Conservation (phyloP, 805 yeast species). For the Danielia reshetovae region DNA sequence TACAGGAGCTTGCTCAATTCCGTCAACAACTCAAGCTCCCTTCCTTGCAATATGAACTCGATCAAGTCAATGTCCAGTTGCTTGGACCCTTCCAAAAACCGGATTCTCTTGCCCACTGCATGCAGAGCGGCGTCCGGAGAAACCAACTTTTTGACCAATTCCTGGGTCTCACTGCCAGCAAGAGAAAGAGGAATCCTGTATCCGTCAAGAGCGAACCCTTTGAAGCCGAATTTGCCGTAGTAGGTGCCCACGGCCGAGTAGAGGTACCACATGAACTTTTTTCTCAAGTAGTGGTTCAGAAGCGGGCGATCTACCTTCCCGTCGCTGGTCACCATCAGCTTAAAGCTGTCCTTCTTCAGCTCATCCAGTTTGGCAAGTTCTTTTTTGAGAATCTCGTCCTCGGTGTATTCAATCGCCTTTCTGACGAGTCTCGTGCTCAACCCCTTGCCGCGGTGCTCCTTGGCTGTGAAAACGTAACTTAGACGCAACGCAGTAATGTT, state of each 20-base stretch:
- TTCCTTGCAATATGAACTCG: constrained; percentile 26
- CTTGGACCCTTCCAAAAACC: constrained; percentile 21
- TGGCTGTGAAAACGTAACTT: constrained; percentile 24
- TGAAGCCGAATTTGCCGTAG: constrained; percentile 62
- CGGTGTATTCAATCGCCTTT: constrained; percentile 28
- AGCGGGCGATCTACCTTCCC: constrained; percentile 26
- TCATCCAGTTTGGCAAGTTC: constrained; percentile 19
- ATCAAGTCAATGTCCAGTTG: constrained; percentile 28
- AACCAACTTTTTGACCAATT: constrained; percentile 21
- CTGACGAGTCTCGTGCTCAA: constrained; percentile 24
- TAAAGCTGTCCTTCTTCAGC: constrained; percentile 25
- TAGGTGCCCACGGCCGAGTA: constrained; percentile 74
- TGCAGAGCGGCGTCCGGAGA: constrained; percentile 1
- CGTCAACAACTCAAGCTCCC: constrained; percentile 33
- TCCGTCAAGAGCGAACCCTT: constrained; percentile 31
- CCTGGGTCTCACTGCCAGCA: constrained; percentile 14
- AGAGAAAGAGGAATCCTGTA: constrained; percentile 26
- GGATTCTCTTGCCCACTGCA: constrained; percentile 26
- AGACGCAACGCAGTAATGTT: constrained; percentile 24
- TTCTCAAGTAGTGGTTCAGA: constrained; percentile 32
- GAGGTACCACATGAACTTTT: constrained; percentile 41
- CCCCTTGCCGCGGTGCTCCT: constrained; percentile 25
- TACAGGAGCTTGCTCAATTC: constrained; percentile 32
- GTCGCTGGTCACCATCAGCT: constrained; percentile 27
- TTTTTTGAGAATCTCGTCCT: constrained; percentile 25